These are phyloP conservation scores for Vigna angularis DNA, from an alignment of 306 rosid species.

Conservation along the genomic window DNA sequence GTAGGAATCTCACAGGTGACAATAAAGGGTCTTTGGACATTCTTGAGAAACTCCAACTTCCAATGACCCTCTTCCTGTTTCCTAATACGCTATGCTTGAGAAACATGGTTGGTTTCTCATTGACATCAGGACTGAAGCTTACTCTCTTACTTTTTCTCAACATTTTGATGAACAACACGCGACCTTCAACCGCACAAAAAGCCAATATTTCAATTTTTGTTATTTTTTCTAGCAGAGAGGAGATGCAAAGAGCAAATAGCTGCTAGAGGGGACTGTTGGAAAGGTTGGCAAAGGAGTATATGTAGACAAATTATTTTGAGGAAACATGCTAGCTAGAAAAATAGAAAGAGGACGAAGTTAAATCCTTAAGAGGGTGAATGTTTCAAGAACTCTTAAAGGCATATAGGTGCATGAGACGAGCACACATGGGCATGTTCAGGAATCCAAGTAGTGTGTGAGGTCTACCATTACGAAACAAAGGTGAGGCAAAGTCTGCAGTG, in stretches of 20 bases:
- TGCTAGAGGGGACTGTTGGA: conserved; percentile 47
- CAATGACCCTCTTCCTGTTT: conserved; percentile 55
- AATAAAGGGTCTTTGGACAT: conserved; percentile 53
- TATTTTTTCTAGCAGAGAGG: conserved; percentile 1
- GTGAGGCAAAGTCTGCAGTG: conserved; percentile 37
- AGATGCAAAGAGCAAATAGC: conserved; percentile 33
- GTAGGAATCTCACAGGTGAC: conserved; percentile 65
- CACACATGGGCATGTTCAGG: conserved; percentile 45
- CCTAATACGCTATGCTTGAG: conserved; percentile 54
- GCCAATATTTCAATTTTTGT: conserved; percentile 26
- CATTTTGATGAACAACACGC: conserved; percentile 50
- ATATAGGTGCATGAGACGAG: conserved; percentile 53
- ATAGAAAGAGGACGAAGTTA: conserved; percentile 33
- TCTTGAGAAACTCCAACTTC: conserved; percentile 57
- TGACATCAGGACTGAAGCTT: conserved; percentile 78
- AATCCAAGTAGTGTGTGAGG: conserved; percentile 39
- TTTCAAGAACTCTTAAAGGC: conserved; percentile 34
- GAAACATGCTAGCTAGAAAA: conserved; percentile 26
- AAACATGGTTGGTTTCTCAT: conserved; percentile 64
- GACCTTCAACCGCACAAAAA: conserved; percentile 19
- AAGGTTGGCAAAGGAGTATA: conserved; percentile 37
- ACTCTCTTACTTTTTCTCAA: conserved; percentile 65
- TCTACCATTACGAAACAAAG: conserved; percentile 44
- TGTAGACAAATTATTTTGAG: conserved; percentile 39
- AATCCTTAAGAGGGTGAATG: conserved; percentile 43